Conservation (phyloP, 306 rosid species). For the Spatholobus suberectus region DNA sequence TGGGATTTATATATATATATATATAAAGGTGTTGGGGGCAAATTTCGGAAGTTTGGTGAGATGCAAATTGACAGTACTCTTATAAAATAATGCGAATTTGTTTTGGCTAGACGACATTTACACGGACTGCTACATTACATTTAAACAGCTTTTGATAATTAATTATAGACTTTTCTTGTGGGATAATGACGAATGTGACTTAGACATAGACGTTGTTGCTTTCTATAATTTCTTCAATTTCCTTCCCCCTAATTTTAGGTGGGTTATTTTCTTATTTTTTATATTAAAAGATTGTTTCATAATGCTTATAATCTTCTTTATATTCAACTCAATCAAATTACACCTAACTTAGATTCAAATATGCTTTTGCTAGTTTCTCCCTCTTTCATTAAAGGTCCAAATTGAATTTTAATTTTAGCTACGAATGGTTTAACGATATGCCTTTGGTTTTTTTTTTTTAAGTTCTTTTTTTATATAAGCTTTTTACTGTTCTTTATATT, state of each 20-base stretch:
- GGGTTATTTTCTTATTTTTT: neutral
- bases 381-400: neutral
- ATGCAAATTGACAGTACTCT: conserved; percentile 43
- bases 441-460: neutral
- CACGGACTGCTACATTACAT: conserved; percentile 20
- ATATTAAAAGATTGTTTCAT: neutral
- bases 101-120: conserved; percentile 23
- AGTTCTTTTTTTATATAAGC: neutral
- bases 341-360: neutral
- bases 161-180: conserved; percentile 9
- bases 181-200: neutral
- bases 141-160: conserved; percentile 21
- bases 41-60: conserved; percentile 26
- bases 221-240: neutral
- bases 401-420: neutral
- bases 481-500: neutral
- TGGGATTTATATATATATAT: conserved; percentile 40
- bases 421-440: neutral
- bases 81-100: neutral
- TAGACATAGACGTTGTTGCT: neutral
- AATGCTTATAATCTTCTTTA: conserved; percentile 1
- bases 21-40: conserved; percentile 13
- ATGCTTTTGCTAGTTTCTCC: neutral
- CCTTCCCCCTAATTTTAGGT: neutral
- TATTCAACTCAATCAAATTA: neutral